These are phyloP conservation scores for Cryomyces minteri DNA, from an alignment of 495 filamentous ascomycete species.

Conservation along the genomic window DNA sequence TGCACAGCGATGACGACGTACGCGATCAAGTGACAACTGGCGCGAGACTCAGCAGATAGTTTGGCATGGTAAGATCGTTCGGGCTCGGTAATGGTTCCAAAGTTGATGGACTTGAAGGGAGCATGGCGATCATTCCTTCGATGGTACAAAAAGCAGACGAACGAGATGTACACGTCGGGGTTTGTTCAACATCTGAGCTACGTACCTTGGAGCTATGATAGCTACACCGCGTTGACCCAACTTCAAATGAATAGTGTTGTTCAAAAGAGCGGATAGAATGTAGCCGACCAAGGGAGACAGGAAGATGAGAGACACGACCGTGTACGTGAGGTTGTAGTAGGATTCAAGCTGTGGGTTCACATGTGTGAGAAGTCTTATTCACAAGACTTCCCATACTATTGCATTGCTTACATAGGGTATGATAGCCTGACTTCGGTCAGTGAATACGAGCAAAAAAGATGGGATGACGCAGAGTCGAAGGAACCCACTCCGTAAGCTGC, in stretches of 20 bases:
- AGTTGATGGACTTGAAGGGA: too few relatives aligned
- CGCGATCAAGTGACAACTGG: constrained; percentile 39
- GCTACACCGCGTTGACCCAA: constrained; percentile 64
- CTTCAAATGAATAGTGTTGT: constrained; percentile 34
- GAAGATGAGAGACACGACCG: constrained; percentile 43
- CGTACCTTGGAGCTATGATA: constrained; percentile 32
- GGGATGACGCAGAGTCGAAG: not conserved
- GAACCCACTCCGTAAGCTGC: constrained; percentile 54
- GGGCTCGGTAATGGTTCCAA: too few relatives aligned
- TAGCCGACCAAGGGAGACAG: constrained; percentile 43
- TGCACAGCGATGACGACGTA: constrained; percentile 40
- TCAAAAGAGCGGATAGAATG: constrained; percentile 34
- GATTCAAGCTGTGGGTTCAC: constrained; percentile 29
- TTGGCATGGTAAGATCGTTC: too few relatives aligned
- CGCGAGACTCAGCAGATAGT: too few relatives aligned
- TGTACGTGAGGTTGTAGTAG: constrained; percentile 39
- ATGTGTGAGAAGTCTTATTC: constrained; percentile 2
- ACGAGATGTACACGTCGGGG: too few relatives aligned
- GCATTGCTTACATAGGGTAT: constrained; percentile 28
- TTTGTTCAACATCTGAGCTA: too few relatives aligned
- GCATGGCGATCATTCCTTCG: too few relatives aligned
- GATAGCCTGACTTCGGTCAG: constrained; percentile 29
- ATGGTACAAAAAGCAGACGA: too few relatives aligned
- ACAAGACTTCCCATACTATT: not conserved
- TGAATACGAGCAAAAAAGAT: not conserved